Evolutionary conservation across 495 filamentous ascomycete genomes (phyloP).

Genomic region (Hypoxylon fuscum): DNA sequence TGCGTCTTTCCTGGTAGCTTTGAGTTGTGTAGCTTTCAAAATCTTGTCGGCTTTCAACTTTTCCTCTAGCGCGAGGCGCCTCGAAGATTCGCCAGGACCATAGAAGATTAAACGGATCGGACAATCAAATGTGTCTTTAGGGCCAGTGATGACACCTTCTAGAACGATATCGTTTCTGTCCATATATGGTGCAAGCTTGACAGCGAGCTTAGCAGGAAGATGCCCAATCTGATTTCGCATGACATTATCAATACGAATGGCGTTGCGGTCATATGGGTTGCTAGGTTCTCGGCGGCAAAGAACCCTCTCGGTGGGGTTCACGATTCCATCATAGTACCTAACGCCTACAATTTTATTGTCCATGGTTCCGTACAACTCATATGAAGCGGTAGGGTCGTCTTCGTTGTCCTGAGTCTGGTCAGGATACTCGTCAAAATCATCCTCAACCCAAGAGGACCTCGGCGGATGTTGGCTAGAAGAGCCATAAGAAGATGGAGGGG

Average conservation of each 20-base stretch:
- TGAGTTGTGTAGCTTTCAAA: constrained; percentile 55
- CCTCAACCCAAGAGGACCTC: constrained; percentile 38
- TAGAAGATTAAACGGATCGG: constrained; percentile 73
- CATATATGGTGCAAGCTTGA: constrained; percentile 78
- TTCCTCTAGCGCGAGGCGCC: constrained; percentile 61
- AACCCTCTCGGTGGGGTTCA: constrained; percentile 76
- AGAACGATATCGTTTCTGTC: constrained; percentile 60
- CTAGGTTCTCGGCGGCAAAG: constrained; percentile 71
- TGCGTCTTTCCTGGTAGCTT: constrained; percentile 60
- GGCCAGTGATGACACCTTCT: constrained; percentile 72
- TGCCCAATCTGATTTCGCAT: constrained; percentile 82
- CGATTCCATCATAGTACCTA: constrained; percentile 77
- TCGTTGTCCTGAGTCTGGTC: constrained; percentile 62
- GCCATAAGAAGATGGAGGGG: constrained; percentile 27
- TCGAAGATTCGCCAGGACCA: constrained; percentile 65
- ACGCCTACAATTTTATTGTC: constrained; percentile 81
- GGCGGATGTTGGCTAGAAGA: constrained; percentile 19
- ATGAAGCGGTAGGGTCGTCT: constrained; percentile 42
- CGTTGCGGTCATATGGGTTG: constrained; percentile 81
- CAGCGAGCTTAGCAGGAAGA: constrained; percentile 70
- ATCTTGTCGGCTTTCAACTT: constrained; percentile 70
- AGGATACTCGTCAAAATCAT: constrained; percentile 59
- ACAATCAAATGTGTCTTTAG: constrained; percentile 71
- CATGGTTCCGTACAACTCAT: constrained; percentile 46
- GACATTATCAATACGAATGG: constrained; percentile 84